Evolutionary conservation across 1,284 basidiomycete species (phyloP).

Genomic region (Phellinidium pouzarii): DNA sequence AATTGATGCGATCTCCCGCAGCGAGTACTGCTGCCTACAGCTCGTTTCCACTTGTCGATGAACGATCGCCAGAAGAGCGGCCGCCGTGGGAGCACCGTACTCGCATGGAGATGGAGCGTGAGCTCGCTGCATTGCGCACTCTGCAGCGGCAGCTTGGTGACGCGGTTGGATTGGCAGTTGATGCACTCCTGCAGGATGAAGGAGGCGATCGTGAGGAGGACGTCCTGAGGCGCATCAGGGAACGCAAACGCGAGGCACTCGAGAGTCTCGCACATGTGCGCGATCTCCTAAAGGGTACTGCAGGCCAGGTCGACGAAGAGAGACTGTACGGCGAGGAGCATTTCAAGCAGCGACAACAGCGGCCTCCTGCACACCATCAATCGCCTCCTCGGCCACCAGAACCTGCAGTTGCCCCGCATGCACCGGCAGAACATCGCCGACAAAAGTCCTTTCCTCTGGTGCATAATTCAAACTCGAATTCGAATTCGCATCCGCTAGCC

Average conservation of each 20-base stretch:
- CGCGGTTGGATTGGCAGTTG: slow-evolving; percentile 64
- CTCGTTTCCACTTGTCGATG: slow-evolving; percentile 59
- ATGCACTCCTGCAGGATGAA: slow-evolving; percentile 55
- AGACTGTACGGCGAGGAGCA: slow-evolving; percentile 54
- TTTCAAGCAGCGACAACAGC: slow-evolving; percentile 26
- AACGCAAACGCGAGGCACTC: slow-evolving; percentile 57
- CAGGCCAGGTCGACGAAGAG: slow-evolving; percentile 52
- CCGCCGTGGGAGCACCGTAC: slow-evolving; percentile 60
- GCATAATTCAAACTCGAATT: slow-evolving; percentile 20
- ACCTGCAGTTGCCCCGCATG: slow-evolving; percentile 25
- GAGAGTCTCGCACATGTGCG: slow-evolving; percentile 68
- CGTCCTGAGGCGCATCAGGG: slow-evolving; percentile 31
- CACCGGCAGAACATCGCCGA: slow-evolving; percentile 21
- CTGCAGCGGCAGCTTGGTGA: slow-evolving; percentile 59
- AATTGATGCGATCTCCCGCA: slow-evolving; percentile 51
- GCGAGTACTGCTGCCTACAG: slow-evolving; percentile 35
- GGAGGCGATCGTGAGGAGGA: slow-evolving; percentile 35
- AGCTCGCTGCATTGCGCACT: slow-evolving; percentile 43
- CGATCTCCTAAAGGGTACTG: slow-evolving; percentile 56
- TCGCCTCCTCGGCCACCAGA: slow-evolving; percentile 23
- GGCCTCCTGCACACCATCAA: slow-evolving; percentile 19
- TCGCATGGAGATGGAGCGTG: slow-evolving; percentile 60
- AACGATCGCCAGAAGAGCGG: slow-evolving; percentile 46
- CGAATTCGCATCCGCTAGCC: slow-evolving; percentile 11
- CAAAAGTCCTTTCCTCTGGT: slow-evolving; percentile 20